Base-by-base conservation (phyloP, 2,329 filamentous ascomycete genomes). In the Colletotrichum orchidophilum region DNA sequence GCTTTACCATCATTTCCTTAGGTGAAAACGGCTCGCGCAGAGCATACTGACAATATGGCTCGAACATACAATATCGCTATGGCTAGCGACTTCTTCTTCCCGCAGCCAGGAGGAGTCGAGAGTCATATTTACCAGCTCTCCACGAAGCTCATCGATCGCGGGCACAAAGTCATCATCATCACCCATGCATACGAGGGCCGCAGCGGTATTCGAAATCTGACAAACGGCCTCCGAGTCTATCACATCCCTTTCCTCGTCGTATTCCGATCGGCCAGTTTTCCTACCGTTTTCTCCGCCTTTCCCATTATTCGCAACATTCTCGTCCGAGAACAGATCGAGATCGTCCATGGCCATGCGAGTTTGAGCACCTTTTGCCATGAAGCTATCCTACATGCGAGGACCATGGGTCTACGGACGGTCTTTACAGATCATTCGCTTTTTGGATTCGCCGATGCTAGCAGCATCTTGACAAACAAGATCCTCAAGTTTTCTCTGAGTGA, bases 71-170 rank as follows among this genome's bases (percentile, higher is more conserved):
- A 90, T 78, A 92, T 92, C 83, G 90, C 90, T 73, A 99, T 99
- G 96, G 94, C 98, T 81, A 95, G 96, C 88, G 96, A 99, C 87
- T 98, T 97, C 88, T 99, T 99, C 91, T 99, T 97, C 80, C 96
- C 96, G 15, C 96, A 98, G 79, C 96, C 96, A 63, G 95, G 96
- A 79, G 96, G 96, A 77, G 91, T 99, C 75, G 96, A 99, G 85
- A 97, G 94, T 82, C 96, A 99, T 83, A 98, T 99, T 77, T 99
- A 99, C 85, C 96, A 99, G 82, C 87, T 99, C 50, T 96, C 96
- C 35, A 94, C 93, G 68, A 99, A 98, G 88, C 90, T 99, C 75
- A 95, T 98, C 75, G 96, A 99, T 81, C 94, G 96, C 50, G 96
- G 96, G 50, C 96, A 99, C 86, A 98, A 98, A 84, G 96, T 99